These are phyloP conservation scores for Chlamydomonas reinhardtii DNA, from an alignment of 163 green algal species.

Conservation along the genomic window DNA sequence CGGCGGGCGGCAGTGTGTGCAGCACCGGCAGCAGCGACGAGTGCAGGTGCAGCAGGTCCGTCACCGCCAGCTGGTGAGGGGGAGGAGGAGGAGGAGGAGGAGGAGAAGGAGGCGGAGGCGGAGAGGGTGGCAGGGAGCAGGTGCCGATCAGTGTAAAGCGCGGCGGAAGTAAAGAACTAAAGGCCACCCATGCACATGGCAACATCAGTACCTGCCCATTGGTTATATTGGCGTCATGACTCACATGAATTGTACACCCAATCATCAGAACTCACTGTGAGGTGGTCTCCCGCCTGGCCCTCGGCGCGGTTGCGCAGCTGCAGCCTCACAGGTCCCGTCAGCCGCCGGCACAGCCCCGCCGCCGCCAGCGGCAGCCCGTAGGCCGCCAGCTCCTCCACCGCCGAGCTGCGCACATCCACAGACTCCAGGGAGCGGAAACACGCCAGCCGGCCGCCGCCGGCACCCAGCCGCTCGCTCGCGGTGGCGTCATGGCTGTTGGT, in stretches of 20 bases:
- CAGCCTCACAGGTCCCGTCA: not conserved
- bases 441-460: not conserved
- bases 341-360: not conserved
- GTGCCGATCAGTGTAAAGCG: too few species aligned
- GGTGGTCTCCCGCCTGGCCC: too few species aligned
- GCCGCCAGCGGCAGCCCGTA: not conserved
- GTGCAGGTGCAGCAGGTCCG: slow-evolving; percentile 4
- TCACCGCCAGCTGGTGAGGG: not conserved
- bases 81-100: not conserved
- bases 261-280: too few species aligned
- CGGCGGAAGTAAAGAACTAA: too few species aligned
- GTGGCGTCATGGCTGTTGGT: too few species aligned
- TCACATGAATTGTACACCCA: too few species aligned
- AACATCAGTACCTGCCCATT: too few species aligned
- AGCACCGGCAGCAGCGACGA: not conserved
- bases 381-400: not conserved
- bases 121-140: too few species aligned
- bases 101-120: not conserved
- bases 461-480: not conserved
- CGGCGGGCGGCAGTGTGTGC: not conserved
- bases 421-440: not conserved
- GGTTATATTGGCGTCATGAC: too few species aligned
- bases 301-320: too few species aligned
- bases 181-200: too few species aligned
- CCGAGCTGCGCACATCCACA: not conserved